Percentiles rank a stretch among this genome's conserved stretches.
Evolutionary conservation across 2,329 filamentous ascomycete species (phyloP).

Genomic region (Aspergillus fumigatiaffinis): DNA sequence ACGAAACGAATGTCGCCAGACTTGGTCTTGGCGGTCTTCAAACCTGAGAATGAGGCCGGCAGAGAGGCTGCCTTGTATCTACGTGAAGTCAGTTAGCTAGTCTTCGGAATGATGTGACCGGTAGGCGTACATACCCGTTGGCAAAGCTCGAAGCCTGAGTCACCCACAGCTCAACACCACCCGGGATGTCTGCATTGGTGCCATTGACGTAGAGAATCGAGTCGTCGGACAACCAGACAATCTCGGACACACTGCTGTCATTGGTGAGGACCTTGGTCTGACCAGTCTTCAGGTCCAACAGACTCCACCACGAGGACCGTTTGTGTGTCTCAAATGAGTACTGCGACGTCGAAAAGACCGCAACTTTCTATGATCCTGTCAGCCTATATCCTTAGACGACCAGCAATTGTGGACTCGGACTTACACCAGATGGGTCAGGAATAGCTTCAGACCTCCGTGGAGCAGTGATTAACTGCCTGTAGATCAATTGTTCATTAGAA

Average conservation of each 20-base stretch:
- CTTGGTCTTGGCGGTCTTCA: constrained; percentile 34
- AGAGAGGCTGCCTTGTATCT: constrained; percentile 39
- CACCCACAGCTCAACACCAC: constrained; percentile 39
- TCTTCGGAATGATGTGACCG: background rate
- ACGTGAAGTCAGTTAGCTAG: background rate
- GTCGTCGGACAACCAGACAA: constrained; percentile 70
- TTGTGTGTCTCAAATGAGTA: constrained; percentile 77
- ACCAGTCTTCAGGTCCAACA: constrained; percentile 66
- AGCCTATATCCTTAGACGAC: background rate
- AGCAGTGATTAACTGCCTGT: constrained; percentile 35
- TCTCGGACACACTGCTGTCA: constrained; percentile 62
- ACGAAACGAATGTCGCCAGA: constrained; percentile 50
- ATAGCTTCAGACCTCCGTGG: constrained; percentile 34
- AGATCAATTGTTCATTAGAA: background rate
- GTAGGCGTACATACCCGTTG: constrained; percentile 23
- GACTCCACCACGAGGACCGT: constrained; percentile 59
- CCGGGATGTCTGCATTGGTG: constrained; percentile 38
- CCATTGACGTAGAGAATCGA: constrained; percentile 56
- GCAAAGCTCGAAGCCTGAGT: constrained; percentile 31
- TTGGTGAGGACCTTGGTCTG: constrained; percentile 63
- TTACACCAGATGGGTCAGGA: constrained; percentile 39
- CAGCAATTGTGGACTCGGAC: constrained; percentile 8
- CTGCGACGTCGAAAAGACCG: constrained; percentile 58
- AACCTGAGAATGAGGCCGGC: constrained; percentile 35
- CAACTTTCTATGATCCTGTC: constrained; percentile 32